Percentiles rank a stretch among this genome's conserved stretches.
These are phyloP conservation scores for Cudoniella acicularis DNA, from an alignment of 495 filamentous ascomycete genomes.

Conservation along the genomic window DNA sequence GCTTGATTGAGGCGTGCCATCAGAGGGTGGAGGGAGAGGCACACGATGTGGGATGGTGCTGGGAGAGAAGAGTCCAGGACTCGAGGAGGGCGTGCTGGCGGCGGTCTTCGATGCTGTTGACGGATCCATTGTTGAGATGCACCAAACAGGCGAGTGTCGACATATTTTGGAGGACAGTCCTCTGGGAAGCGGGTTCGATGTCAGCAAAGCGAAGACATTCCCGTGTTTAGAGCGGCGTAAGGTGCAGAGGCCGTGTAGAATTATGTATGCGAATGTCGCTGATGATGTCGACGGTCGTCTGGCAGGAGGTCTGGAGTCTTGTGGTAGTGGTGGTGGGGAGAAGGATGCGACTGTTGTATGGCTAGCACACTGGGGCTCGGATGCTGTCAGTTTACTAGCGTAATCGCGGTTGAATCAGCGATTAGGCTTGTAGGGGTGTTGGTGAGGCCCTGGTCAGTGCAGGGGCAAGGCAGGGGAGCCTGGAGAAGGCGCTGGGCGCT, in stretches of 20 bases:
- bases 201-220: constrained; percentile 18
- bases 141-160: constrained; percentile 10
- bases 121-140: constrained; percentile 23
- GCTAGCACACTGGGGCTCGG: not conserved
- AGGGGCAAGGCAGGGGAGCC: not conserved
- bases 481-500: too few species aligned
- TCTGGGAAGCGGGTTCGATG: not conserved
- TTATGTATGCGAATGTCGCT: not conserved
- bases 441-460: not conserved
- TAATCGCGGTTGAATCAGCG: constrained; percentile 7
- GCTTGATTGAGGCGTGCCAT: constrained; percentile 25
- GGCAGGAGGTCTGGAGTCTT: not conserved
- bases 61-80: constrained; percentile 28
- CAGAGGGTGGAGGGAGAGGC: constrained; percentile 11
- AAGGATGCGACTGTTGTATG: not conserved
- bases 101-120: constrained; percentile 16
- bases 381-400: constrained; percentile 9
- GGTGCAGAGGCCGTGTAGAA: too few species aligned
- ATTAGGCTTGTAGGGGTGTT: not conserved
- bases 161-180: constrained; percentile 13
- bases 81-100: constrained; percentile 26
- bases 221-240: not conserved
- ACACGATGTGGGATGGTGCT: constrained; percentile 1
- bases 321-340: not conserved
- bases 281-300: not conserved